Conservation (phyloP, 768 basidiomycete species). For the Collybia nuda region DNA sequence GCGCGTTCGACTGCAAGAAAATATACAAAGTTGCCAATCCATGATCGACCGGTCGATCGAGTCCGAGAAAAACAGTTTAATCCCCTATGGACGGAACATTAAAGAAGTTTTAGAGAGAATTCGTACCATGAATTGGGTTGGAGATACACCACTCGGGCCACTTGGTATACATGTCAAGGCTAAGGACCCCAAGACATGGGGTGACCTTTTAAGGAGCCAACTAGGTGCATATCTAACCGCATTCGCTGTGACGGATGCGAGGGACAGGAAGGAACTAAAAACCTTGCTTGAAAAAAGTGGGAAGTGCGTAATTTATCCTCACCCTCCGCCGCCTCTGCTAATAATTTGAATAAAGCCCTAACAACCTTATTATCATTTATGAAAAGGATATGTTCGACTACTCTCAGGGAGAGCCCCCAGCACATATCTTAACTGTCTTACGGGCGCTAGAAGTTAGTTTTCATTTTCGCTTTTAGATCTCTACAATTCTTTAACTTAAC, state of each 20-base stretch:
- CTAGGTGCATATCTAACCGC: conserved; percentile 59
- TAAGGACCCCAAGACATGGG: conserved; percentile 64
- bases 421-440: conserved; percentile 67
- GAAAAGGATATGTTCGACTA: conserved; percentile 84
- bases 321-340: neutral
- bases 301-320: conserved; percentile 52
- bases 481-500: conserved; percentile 10
- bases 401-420: conserved; percentile 66
- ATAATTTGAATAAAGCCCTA: conserved; percentile 30
- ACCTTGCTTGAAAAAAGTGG: conserved; percentile 52
- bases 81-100: conserved; percentile 65
- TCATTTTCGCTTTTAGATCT: neutral
- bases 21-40: conserved; percentile 45
- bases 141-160: conserved; percentile 72
- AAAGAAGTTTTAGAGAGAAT: conserved; percentile 57
- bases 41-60: conserved; percentile 51
- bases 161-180: conserved; percentile 79
- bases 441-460: conserved; percentile 76
- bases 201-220: conserved; percentile 59
- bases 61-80: conserved; percentile 55
- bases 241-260: conserved; percentile 72
- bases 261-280: conserved; percentile 60
- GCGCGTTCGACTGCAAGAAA: conserved; percentile 28
- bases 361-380: conserved; percentile 58
- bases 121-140: conserved; percentile 53